A percentile compares a stretch with the other conserved stretches of the same genome.
phyloP scores from a whole-genome alignment of 2,329 filamentous ascomycete genomes.

The Diaporthe sp. region DNA sequence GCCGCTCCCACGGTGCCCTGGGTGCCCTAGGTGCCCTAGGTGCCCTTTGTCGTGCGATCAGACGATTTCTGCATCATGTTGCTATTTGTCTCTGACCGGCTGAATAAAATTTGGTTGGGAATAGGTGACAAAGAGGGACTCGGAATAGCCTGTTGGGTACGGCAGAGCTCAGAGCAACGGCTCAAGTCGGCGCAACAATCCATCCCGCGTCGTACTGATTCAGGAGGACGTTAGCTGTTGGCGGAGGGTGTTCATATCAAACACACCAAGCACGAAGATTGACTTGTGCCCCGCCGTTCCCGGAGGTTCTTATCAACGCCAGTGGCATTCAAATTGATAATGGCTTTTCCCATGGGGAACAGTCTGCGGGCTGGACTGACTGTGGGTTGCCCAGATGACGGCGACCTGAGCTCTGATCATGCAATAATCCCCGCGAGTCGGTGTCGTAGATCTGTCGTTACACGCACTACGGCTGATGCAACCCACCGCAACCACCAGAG shows the following conservation, averaged over 20 bases:
- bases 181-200: not conserved
- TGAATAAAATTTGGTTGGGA: not conserved
- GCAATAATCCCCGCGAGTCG: conserved; percentile 24
- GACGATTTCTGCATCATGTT: not conserved
- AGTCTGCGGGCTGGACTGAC: not conserved
- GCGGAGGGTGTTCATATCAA: not conserved
- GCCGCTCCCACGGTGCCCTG: not conserved
- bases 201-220: not conserved
- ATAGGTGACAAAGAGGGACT: not conserved
- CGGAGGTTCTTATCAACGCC: conserved; percentile 9
- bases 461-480: conserved; percentile 20
- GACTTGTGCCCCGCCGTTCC: conserved; percentile 1
- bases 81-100: not conserved
- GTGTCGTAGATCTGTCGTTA: conserved; percentile 24
- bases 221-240: not conserved
- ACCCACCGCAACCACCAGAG: conserved; percentile 10
- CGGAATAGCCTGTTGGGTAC: not conserved
- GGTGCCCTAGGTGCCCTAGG: not conserved
- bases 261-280: not conserved
- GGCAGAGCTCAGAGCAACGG: not conserved
- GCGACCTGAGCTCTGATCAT: conserved; percentile 18
- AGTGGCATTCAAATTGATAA: conserved; percentile 17
- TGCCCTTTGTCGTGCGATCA: not conserved
- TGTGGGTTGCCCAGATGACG: not conserved
- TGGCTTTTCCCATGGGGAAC: not conserved